Evolutionary conservation across 108 stramenopile genomes (phyloP), one percentile per base, ranked within the genome.

Genomic region (Cylindrotheca closterium): DNA sequence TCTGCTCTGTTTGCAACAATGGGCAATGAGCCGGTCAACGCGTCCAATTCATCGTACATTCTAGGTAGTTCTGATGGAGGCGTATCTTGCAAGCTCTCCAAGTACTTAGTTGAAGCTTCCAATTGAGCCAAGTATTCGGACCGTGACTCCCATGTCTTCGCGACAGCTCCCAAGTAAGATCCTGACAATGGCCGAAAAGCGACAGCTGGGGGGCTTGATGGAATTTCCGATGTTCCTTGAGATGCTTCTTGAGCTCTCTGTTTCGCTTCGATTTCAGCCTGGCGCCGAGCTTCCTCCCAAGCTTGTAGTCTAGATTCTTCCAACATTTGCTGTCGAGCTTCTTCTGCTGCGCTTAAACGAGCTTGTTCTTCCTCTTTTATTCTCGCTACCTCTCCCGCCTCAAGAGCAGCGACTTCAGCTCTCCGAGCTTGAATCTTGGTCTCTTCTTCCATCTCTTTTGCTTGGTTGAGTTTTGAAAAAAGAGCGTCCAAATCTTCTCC

Each of bases 91-190:
- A 42, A 10, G 7, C 10, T 10, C 10, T 42, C 15, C 37, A 42
- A 42, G 15, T 42, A 42, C 37, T 42, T 15, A 15, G 7, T 42
- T 7, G 37, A 42, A 42, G 37, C 37, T 15, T 63, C 48, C 1
- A 63, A 30, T 21, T 45, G 15, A 30, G 46, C 62, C 26, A 63
- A 46, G 27, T 63, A 63, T n/a, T 45, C 62, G 17, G 62, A 47
- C 28, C 62, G 23, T 12, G 46, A 45, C 8, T 47, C 49, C 62
- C 62, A 63, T 30, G 62, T 63, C 29, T 51, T 63, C 27, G 62
- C 62, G 1, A 63, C 62, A n/a, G 62, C 62, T 31, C 47, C 49
- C 62, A 63, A 29, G 49, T 63, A 63, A 22, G 62, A 63, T 26
- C 48, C 49, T 29, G 37, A 10, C 15, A 42, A 42, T 7, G 37